Evolutionary conservation across 2,329 filamentous ascomycete species (phyloP).

Genomic region (Tricladium varicosporioides): DNA sequence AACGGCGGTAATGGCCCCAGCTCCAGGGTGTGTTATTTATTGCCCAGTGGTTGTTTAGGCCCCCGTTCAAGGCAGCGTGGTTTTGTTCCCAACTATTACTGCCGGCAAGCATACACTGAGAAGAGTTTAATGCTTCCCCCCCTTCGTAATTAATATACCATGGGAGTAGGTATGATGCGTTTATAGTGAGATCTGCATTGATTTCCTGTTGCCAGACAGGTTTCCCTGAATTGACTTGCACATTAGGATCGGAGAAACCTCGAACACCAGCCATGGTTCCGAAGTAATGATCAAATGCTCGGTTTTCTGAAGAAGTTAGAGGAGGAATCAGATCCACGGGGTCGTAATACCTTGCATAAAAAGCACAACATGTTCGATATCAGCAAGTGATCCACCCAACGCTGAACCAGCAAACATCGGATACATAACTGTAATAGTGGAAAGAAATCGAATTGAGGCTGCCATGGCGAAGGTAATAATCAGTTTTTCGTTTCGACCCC

Average conservation of each 20-base stretch:
- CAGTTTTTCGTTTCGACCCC: no score
- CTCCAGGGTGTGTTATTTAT: constrained; percentile 50
- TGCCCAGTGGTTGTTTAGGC: constrained; percentile 49
- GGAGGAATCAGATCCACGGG: not conserved
- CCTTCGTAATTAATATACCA: constrained; percentile 56
- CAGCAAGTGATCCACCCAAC: constrained; percentile 40
- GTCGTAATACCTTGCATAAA: constrained; percentile 48
- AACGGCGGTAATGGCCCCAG: constrained; percentile 47
- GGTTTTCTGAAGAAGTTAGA: constrained; percentile 16
- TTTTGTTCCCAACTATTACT: constrained; percentile 4
- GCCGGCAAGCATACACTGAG: constrained; percentile 53
- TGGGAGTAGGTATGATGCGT: constrained; percentile 45
- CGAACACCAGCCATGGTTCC: constrained; percentile 54
- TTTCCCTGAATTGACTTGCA: constrained; percentile 42
- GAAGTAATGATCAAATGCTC: constrained; percentile 41
- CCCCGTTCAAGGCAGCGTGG: constrained; percentile 3
- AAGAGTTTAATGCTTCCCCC: constrained; percentile 47
- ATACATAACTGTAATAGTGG: constrained; percentile 19
- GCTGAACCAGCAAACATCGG: constrained; percentile 16
- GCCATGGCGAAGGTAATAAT: constrained; percentile 12
- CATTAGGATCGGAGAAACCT: constrained; percentile 55
- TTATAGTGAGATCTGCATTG: constrained; percentile 31
- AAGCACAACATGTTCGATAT: constrained; percentile 55
- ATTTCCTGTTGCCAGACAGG: constrained; percentile 24
- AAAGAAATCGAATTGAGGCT: constrained; percentile 10